phyloP scores from a whole-genome alignment of 352 stramenopile genomes.

The Pythium sukuiense region DNA sequence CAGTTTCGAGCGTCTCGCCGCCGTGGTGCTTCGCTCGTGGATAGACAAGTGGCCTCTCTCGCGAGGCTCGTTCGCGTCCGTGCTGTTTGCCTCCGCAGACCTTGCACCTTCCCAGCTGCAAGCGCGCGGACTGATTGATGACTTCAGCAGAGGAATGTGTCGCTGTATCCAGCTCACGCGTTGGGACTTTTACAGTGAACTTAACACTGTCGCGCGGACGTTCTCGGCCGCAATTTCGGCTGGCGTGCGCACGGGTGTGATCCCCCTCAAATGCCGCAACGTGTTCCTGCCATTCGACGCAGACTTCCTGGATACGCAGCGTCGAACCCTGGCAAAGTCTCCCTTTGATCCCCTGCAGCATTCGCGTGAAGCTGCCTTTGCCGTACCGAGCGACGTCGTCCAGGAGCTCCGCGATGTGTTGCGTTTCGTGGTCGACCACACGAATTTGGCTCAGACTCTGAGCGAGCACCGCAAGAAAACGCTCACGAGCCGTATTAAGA shows the following conservation, averaged over 20 bases:
- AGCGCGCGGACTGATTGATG: background rate
- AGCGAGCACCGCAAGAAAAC: conserved; percentile 43
- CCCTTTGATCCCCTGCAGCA: background rate
- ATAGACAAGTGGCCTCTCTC: conserved; percentile 28
- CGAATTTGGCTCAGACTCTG: conserved; percentile 32
- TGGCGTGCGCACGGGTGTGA: conserved; percentile 42
- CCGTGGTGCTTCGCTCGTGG: conserved; percentile 17
- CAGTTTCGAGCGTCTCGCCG: conserved; percentile 33
- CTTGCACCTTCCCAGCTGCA: background rate
- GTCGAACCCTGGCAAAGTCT: background rate
- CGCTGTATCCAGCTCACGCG: conserved; percentile 40
- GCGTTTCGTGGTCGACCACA: conserved; percentile 33
- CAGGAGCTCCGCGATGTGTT: conserved; percentile 35
- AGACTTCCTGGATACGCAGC: conserved; percentile 28
- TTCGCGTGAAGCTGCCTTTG: background rate
- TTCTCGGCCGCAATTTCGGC: conserved; percentile 42
- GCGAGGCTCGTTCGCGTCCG: conserved; percentile 14
- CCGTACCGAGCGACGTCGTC: conserved; percentile 4
- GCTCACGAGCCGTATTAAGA: conserved; percentile 30
- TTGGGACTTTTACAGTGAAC: conserved; percentile 45
- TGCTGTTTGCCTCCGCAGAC: background rate
- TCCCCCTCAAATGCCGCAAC: conserved; percentile 38
- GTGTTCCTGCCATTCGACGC: conserved; percentile 37
- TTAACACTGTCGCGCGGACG: conserved; percentile 35
- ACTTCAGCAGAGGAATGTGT: conserved; percentile 12